A percentile compares a stretch with the other conserved stretches of the same genome.
These are phyloP conservation scores for Lodderomyces beijingensis DNA, from an alignment of 1,139 yeast species.

Conservation along the genomic window DNA sequence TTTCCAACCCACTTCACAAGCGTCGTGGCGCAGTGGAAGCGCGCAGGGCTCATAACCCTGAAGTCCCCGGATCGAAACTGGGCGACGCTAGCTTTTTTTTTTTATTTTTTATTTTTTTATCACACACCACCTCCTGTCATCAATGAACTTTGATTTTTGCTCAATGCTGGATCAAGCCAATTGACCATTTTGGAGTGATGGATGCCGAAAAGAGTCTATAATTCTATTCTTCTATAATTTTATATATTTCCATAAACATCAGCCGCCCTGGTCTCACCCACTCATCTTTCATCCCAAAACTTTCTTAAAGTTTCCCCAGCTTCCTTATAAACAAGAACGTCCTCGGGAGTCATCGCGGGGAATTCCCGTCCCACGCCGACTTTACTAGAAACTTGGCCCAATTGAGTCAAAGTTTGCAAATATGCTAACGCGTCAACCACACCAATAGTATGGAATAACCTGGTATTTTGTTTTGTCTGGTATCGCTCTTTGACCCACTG, in stretches of 20 bases:
- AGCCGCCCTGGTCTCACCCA: no score
- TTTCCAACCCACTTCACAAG: no score
- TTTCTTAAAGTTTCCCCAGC: slow-evolving; percentile 19
- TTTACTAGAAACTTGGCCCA: slow-evolving; percentile 25
- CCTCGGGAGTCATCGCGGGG: slow-evolving; percentile 27
- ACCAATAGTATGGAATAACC: slow-evolving; percentile 42
- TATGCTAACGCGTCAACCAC: slow-evolving; percentile 20
- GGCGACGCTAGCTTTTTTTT: slow-evolving; percentile 75
- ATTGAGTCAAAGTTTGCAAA: slow-evolving; percentile 18
- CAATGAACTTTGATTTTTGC: no score
- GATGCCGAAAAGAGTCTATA: no score
- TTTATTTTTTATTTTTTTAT: not conserved
- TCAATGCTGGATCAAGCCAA: no score
- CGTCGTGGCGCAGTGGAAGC: slow-evolving; percentile 99
- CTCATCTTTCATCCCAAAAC: slow-evolving; percentile 13
- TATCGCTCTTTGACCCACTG: slow-evolving; percentile 28
- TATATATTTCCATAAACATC: no score
- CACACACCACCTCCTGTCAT: no score
- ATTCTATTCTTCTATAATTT: no score
- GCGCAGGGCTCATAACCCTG: slow-evolving; percentile 99
- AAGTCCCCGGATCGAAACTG: slow-evolving; percentile 99
- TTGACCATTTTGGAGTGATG: no score
- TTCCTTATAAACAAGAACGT: slow-evolving; percentile 17
- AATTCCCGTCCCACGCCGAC: slow-evolving; percentile 27
- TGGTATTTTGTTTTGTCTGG: slow-evolving; percentile 22